phyloP scores from a whole-genome alignment of 2,329 filamentous ascomycete species.

The Epichloe gansuensis region DNA sequence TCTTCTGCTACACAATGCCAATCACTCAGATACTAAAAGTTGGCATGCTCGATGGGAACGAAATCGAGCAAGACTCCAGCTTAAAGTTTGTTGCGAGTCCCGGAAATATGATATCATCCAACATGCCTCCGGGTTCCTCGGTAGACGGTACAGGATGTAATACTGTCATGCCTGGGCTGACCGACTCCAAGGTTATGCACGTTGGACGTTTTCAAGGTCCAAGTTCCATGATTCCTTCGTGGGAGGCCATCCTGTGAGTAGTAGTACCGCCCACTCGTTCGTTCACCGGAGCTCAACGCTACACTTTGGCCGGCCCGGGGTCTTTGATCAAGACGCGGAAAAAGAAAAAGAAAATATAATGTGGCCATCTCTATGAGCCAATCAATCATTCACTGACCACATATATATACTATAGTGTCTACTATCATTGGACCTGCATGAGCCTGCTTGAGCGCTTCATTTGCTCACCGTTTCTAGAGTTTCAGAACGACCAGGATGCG shows the following conservation, averaged over 20 bases:
- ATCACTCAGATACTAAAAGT: constrained; percentile 1
- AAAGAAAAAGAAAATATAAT: too few relatives aligned
- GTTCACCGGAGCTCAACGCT: too few relatives aligned
- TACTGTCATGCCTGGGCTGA: constrained; percentile 8
- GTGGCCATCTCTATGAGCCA: not conserved
- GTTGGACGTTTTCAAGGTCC: not conserved
- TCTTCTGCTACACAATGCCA: not conserved
- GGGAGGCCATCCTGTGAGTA: constrained; percentile 6
- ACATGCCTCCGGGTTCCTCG: not conserved
- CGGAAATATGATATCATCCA: constrained; percentile 3
- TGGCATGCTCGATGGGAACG: constrained; percentile 2
- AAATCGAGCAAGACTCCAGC: not conserved
- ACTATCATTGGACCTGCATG: constrained; percentile 5
- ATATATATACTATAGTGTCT: constrained; percentile 1
- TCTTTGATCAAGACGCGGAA: too few relatives aligned
- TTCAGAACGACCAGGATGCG: not conserved
- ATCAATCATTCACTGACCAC: not conserved
- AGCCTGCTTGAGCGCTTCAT: constrained; percentile 6
- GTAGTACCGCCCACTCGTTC: too few relatives aligned
- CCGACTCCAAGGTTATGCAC: constrained; percentile 6
- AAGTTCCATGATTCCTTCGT: constrained; percentile 2
- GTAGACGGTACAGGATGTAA: constrained; percentile 22
- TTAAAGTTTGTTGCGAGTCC: constrained; percentile 5
- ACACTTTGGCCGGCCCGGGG: too few relatives aligned
- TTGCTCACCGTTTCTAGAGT: not conserved